Base-by-base conservation (phyloP, 768 basidiomycete genomes). In the Saitozyma podzolica region DNA sequence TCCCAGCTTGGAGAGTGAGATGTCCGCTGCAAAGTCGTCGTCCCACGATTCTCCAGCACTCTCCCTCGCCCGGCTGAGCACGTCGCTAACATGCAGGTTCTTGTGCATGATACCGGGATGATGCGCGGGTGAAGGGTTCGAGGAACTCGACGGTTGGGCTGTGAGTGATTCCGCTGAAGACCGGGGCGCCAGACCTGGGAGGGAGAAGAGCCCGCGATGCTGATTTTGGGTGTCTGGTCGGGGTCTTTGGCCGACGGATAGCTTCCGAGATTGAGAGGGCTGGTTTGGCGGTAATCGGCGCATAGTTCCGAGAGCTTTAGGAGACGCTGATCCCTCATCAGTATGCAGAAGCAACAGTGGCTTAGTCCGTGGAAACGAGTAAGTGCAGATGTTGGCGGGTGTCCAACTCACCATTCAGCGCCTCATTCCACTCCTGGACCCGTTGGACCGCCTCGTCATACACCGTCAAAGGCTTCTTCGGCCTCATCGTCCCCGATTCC, bases 401-500 rank as follows among this genome's bases (percentile, higher is more conserved):
- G 29, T 29, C 29, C 29, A 5, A 72, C 82, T 72, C 77, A 93
- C 91, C 92, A 80, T 91, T 92, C 61, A 98, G 82, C 0, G 94
- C 95, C 78, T 97, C 91, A 72, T 99, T 99, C 94, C 95, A 99
- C 79, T 97, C 92, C 79, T 97, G 95, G 29, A 99, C 95, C 77
- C 91, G 88, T 69, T 92, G 83, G 41, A 99, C 91, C 17, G 90
- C 92, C 72, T 97, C 91, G 67, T 98, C 92, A 71, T 89, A 96
- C 73, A 90, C 74, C 9, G 75, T 92, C 82, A 78, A 58, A 75
- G 77, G 62, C 80, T 76, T 60, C 76, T 77, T 63, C 74, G 61
- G 70, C 78, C 74, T 81, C 78, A 58, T 70, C 78, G 65, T 68
- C 68, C 70, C 71, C 82, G 72, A 76, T 79, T 49, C 78, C 78